phyloP scores from a whole-genome alignment of 2,329 filamentous ascomycete species.

The Triangularia verruculosa region DNA sequence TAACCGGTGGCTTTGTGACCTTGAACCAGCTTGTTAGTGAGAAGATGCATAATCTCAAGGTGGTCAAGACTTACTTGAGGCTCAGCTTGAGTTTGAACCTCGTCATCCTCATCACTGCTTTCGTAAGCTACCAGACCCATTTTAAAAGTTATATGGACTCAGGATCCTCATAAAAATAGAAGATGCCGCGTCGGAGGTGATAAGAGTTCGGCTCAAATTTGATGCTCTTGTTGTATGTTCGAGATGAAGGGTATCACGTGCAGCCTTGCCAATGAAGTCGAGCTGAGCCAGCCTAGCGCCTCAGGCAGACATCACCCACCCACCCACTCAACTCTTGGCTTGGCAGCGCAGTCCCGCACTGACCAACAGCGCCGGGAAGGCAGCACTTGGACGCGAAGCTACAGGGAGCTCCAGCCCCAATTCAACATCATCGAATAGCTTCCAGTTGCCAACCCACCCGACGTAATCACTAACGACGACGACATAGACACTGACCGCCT shows the following conservation, averaged over 20 bases:
- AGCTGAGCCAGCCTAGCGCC: slow-evolving; percentile 3
- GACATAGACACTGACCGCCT: background rate
- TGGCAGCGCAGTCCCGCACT: slow-evolving; percentile 12
- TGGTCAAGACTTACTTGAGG: background rate
- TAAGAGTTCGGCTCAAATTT: background rate
- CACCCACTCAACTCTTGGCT: background rate
- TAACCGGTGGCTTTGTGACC: background rate
- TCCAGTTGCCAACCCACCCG: slow-evolving; percentile 15
- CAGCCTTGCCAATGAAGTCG: slow-evolving; percentile 7
- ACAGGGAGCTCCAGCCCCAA: slow-evolving; percentile 29
- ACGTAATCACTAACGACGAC: slow-evolving; percentile 2
- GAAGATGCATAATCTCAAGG: background rate
- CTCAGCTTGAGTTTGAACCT: slow-evolving; percentile 21
- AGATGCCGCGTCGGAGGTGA: background rate
- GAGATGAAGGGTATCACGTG: slow-evolving; percentile 29
- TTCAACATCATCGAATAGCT: slow-evolving; percentile 25
- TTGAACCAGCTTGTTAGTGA: background rate
- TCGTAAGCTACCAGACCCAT: slow-evolving; percentile 47
- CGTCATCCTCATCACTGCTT: slow-evolving; percentile 52
- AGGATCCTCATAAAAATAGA: background rate
- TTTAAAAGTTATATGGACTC: background rate
- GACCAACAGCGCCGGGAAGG: slow-evolving; percentile 24
- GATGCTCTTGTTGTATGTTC: slow-evolving; percentile 10
- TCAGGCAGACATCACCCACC: slow-evolving; percentile 22
- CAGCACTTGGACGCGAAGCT: slow-evolving; percentile 35